Conservation (phyloP, 2,329 filamentous ascomycete genomes). For the Xylaria sp. region DNA sequence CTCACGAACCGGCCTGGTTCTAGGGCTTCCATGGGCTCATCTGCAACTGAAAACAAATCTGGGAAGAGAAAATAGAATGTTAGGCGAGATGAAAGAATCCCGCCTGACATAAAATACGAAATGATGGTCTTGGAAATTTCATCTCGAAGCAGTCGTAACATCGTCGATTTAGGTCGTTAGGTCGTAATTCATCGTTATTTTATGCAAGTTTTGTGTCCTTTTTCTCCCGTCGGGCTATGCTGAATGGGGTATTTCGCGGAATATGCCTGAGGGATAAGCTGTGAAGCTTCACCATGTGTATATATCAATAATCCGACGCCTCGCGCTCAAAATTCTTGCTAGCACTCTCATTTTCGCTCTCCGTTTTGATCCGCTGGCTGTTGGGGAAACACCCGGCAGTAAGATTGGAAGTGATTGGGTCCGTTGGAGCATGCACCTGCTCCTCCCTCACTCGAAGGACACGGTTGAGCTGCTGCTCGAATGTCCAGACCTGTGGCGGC, state of each 20-base stretch:
- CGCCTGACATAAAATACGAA: conserved; percentile 28
- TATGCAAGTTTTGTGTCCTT: conserved; percentile 51
- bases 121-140: conserved; percentile 31
- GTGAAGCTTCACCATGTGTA: conserved; percentile 53
- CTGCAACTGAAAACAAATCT: conserved; percentile 34
- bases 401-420: conserved; percentile 29
- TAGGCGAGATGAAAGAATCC: conserved; percentile 34
- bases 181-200: conserved; percentile 50
- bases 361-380: conserved; percentile 42
- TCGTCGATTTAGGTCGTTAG: conserved; percentile 48
- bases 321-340: conserved; percentile 38
- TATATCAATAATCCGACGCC: conserved; percentile 49
- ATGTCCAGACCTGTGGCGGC: conserved; percentile 64
- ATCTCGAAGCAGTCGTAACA: conserved; percentile 41
- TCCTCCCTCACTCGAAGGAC: conserved; percentile 62
- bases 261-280: conserved; percentile 50
- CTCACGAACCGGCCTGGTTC: conserved; percentile 46
- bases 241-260: conserved; percentile 48
- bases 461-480: conserved; percentile 72
- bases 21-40: conserved; percentile 39
- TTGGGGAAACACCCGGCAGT: conserved; percentile 42
- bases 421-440: conserved; percentile 20
- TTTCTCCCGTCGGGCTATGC: conserved; percentile 45
- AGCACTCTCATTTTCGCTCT: conserved; percentile 26
- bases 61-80: conserved; percentile 29